Percentiles rank a stretch among this genome's conserved stretches.
phyloP scores from a whole-genome alignment of 768 basidiomycete species.

The Lanmaoa rubissima region DNA sequence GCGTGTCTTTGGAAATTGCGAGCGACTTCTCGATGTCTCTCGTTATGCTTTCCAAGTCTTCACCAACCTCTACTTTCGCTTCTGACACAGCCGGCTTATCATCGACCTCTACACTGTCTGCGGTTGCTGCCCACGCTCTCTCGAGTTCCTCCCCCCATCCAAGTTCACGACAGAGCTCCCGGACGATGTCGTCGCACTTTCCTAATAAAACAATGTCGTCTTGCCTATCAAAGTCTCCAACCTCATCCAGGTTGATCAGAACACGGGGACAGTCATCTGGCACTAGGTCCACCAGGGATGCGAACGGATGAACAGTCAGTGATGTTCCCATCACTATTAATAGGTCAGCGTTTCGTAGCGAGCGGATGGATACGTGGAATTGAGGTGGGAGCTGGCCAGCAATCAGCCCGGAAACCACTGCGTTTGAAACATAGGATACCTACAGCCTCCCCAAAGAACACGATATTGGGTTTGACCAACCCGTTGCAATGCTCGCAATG shows the following conservation, averaged over 20 bases:
- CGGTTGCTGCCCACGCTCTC: constrained; percentile 53
- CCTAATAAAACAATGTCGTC: constrained; percentile 67
- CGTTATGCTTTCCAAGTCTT: constrained; percentile 29
- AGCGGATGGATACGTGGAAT: constrained; percentile 58
- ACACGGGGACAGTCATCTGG: constrained; percentile 65
- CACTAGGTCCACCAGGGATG: constrained; percentile 64
- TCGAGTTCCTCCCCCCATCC: constrained; percentile 73
- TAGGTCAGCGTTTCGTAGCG: constrained; percentile 70
- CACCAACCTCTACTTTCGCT: constrained; percentile 7
- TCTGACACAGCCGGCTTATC: constrained; percentile 4
- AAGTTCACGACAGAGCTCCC: constrained; percentile 59
- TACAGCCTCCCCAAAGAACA: constrained; percentile 86
- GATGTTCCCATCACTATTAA: constrained; percentile 92
- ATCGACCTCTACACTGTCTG: constrained; percentile 23
- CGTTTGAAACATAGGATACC: constrained; percentile 22
- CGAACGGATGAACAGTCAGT: constrained; percentile 84
- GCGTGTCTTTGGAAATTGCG: constrained; percentile 11
- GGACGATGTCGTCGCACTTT: constrained; percentile 68
- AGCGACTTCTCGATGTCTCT: constrained; percentile 24
- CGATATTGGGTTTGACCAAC: constrained; percentile 90
- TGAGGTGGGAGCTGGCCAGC: constrained; percentile 60
- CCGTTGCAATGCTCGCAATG: constrained; percentile 67
- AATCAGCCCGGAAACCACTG: background rate
- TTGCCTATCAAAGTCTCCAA: constrained; percentile 60
- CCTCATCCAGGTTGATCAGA: constrained; percentile 85